Evolutionary conservation across 1,284 basidiomycete genomes (phyloP), one percentile per base, ranked within the genome.

Genomic region (Tilletia caries): DNA sequence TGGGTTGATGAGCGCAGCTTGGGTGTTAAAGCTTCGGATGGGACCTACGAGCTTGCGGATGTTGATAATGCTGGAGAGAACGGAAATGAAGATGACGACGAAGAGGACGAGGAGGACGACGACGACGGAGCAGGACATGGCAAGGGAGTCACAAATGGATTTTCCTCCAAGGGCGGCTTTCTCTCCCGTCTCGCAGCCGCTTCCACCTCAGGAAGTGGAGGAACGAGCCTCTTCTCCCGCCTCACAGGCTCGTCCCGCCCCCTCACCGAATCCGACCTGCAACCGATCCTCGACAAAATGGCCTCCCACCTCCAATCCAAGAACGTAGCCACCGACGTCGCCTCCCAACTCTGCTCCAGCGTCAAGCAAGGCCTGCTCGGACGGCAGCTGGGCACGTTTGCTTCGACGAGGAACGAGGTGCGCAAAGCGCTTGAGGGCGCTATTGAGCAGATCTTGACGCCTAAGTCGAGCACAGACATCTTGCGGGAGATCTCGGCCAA

Each of bases 241-340:
- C 85, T 98, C 71, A 94, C 80, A 0, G 79, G 83, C 5, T 74
- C 89, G 27, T 95, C 93, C 58, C 60, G 68, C 83, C 87, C 90
- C 1, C 86, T 99, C 58, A 92, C 91, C 0, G 88, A 91, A 70
- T 87, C 89, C 52, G 95, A 98, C 82, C 85, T 98, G 48, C 88
- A 89, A 73, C 95, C 95, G 4, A 92, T 96, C 0, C 84, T 98
- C 29, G 90, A 91, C 58, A 91, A 90, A 25, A 98, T 98, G 94
- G 93, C 95, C 82, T 91, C 94, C 73, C 95, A 98, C 83, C 87
- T 98, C 64, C 97, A 98, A 92, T 90, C 92, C 85, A 98, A 98
- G 86, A 99, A 99, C 79, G 96, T 99, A 1, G 96, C 96, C 6
- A 92, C 89, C 83, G 93, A 96, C 70, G 96, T 98, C 73, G 88